Conservation (phyloP, 768 basidiomycete genomes). For the Suillus americanus region DNA sequence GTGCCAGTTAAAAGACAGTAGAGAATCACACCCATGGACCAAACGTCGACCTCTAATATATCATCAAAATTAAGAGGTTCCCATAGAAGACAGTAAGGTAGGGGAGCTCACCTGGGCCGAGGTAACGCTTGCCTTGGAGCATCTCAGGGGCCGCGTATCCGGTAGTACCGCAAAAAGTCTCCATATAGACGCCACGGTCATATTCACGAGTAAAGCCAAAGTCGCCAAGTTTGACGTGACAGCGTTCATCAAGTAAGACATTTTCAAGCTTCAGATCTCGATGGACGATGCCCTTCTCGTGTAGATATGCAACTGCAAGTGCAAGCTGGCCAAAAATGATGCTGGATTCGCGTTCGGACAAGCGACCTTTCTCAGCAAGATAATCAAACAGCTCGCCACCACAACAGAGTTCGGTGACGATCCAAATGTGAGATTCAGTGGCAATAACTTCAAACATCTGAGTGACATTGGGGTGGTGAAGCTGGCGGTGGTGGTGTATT, state of each 20-base stretch:
- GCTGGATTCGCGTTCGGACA: slow-evolving; percentile 81
- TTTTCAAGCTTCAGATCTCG: slow-evolving; percentile 97
- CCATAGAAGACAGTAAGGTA: neutral
- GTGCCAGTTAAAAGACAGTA: slow-evolving; percentile 89
- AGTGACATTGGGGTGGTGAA: slow-evolving; percentile 94
- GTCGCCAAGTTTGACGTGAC: slow-evolving; percentile 91
- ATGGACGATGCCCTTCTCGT: slow-evolving; percentile 92
- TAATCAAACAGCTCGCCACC: slow-evolving; percentile 99
- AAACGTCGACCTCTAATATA: slow-evolving; percentile 83
- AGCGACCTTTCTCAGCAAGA: slow-evolving; percentile 89
- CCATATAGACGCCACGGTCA: slow-evolving; percentile 73
- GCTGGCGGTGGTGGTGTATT: slow-evolving; percentile 96
- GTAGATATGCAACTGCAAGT: slow-evolving; percentile 90
- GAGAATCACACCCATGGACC: slow-evolving; percentile 92
- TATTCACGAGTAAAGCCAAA: slow-evolving; percentile 95
- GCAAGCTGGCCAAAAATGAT: slow-evolving; percentile 95
- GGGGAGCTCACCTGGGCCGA: slow-evolving; percentile 71
- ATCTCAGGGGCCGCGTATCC: slow-evolving; percentile 95
- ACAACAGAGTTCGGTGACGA: slow-evolving; percentile 93
- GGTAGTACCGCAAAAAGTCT: slow-evolving; percentile 95
- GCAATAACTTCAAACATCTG: slow-evolving; percentile 98
- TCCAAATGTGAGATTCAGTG: slow-evolving; percentile 94
- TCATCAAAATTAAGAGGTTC: slow-evolving; percentile 12
- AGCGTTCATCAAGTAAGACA: slow-evolving; percentile 85
- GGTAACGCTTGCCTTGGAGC: slow-evolving; percentile 83